Evolutionary conservation across 2,329 filamentous ascomycete genomes (phyloP).

Genomic region (Nigrospora oryzae): DNA sequence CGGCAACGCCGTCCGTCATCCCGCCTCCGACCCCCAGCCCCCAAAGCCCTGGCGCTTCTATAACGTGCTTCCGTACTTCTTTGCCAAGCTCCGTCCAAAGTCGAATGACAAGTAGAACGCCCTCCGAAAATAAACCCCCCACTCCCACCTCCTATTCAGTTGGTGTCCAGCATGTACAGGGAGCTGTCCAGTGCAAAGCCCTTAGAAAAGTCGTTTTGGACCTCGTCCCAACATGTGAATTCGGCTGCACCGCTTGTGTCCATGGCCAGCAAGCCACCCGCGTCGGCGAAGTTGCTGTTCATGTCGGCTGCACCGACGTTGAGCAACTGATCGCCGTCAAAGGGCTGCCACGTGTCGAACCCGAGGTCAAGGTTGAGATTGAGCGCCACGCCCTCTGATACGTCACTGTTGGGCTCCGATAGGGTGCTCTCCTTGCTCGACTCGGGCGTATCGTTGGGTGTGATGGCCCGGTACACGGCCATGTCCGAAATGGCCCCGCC

Average conservation of each 20-base stretch:
- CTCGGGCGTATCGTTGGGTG: conserved; percentile 57
- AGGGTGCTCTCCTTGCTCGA: conserved; percentile 51
- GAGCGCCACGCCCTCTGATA: conserved; percentile 43
- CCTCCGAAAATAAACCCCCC: too few species aligned
- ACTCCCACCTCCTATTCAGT: too few species aligned
- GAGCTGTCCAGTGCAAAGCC: conserved; percentile 42
- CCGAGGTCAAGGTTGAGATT: conserved; percentile 34
- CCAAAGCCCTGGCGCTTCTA: too few species aligned
- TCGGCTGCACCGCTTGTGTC: conserved; percentile 16
- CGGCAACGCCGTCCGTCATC: too few species aligned
- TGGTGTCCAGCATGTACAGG: conserved; percentile 30
- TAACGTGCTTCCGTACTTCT: too few species aligned
- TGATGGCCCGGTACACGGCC: conserved; percentile 43
- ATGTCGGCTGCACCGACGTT: conserved; percentile 28
- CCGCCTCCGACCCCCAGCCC: too few species aligned
- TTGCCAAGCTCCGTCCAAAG: too few species aligned
- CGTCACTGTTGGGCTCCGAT: conserved; percentile 55
- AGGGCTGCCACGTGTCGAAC: conserved; percentile 38
- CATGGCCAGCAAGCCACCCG: conserved; percentile 13
- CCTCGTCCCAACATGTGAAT: conserved; percentile 37
- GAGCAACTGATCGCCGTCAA: conserved; percentile 36
- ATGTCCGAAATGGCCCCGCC: conserved; percentile 44
- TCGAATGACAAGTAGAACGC: too few species aligned
- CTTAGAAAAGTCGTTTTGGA: conserved; percentile 40
- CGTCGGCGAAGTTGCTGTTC: conserved; percentile 16